phyloP scores from a whole-genome alignment of 2,329 filamentous ascomycete genomes.

The Hypoxylon sp. region DNA sequence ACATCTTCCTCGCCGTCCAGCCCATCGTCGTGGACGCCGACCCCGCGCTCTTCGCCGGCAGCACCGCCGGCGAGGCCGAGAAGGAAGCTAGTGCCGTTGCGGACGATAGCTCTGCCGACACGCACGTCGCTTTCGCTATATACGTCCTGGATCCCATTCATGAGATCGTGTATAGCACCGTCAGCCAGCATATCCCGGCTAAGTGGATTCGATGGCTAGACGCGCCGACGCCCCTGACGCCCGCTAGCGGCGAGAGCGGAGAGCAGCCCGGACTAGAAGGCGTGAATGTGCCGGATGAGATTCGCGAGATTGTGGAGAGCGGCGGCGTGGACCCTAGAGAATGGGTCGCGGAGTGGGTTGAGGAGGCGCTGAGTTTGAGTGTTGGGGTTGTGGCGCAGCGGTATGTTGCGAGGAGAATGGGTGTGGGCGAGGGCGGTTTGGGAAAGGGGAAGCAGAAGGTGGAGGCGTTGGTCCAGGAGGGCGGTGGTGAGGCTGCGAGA shows the following conservation, averaged over 20 bases:
- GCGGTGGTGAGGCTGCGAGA: slow-evolving; percentile 71
- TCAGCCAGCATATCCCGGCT: slow-evolving; percentile 86
- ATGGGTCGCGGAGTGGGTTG: slow-evolving; percentile 98
- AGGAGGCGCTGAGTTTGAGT: slow-evolving; percentile 83
- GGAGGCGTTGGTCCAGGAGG: slow-evolving; percentile 70
- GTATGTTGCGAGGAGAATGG: slow-evolving; percentile 96
- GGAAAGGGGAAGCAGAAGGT: slow-evolving; percentile 74
- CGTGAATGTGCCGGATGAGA: slow-evolving; percentile 80
- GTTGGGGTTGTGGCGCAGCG: slow-evolving; percentile 92
- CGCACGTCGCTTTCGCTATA: slow-evolving; percentile 80
- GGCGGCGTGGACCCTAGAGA: slow-evolving; percentile 90
- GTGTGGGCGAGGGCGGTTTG: slow-evolving; percentile 84
- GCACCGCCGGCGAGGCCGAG: slow-evolving; percentile 67
- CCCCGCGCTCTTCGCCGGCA: slow-evolving; percentile 76
- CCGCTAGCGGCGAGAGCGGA: slow-evolving; percentile 58
- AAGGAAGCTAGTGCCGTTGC: slow-evolving; percentile 68
- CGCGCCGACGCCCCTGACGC: slow-evolving; percentile 72
- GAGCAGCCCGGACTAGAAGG: slow-evolving; percentile 44
- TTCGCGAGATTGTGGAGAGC: slow-evolving; percentile 83
- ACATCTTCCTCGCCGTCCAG: slow-evolving; percentile 97
- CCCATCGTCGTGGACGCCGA: slow-evolving; percentile 79
- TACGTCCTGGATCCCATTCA: slow-evolving; percentile 92
- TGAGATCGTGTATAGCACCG: slow-evolving; percentile 85
- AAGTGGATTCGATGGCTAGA: slow-evolving; percentile 96
- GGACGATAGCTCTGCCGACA: slow-evolving; percentile 68